Conservation (phyloP, 2,329 filamentous ascomycete species). For the Geoglossum cookeanum region DNA sequence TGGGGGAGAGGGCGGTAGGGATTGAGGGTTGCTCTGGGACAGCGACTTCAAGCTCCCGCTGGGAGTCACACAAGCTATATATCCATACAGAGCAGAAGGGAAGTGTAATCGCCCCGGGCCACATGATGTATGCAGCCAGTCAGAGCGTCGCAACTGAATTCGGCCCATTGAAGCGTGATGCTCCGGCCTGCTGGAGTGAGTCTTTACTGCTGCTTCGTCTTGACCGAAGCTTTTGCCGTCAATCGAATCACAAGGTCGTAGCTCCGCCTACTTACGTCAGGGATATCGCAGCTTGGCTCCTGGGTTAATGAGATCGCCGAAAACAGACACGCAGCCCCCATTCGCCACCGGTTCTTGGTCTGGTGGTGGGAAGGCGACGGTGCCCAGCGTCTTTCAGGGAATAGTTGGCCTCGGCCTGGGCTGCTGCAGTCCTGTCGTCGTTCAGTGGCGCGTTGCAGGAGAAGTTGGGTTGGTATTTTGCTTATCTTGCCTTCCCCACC, state of each 20-base stretch:
- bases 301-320: background rate
- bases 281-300: background rate
- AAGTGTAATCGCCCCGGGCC: background rate
- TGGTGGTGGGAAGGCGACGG: background rate
- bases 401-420: background rate
- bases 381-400: background rate
- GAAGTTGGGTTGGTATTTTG: background rate
- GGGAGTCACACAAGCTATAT: conserved; percentile 1
- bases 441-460: too few species aligned
- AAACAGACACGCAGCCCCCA: background rate
- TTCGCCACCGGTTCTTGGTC: background rate
- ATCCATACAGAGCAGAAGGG: background rate
- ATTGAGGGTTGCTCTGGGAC: background rate
- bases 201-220: too few species aligned
- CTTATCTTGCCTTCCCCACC: background rate
- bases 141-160: background rate
- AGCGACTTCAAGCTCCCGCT: background rate
- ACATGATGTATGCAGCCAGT: background rate
- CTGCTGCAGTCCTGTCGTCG: background rate
- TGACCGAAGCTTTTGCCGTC: background rate
- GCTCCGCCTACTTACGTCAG: conserved; percentile 1
- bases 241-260: background rate
- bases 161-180: background rate
- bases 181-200: too few species aligned
- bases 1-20: background rate